Percentiles rank a stretch among this genome's conserved stretches.
Evolutionary conservation across 352 stramenopile genomes (phyloP).

Genomic region (Globisporangium recalcitrans): DNA sequence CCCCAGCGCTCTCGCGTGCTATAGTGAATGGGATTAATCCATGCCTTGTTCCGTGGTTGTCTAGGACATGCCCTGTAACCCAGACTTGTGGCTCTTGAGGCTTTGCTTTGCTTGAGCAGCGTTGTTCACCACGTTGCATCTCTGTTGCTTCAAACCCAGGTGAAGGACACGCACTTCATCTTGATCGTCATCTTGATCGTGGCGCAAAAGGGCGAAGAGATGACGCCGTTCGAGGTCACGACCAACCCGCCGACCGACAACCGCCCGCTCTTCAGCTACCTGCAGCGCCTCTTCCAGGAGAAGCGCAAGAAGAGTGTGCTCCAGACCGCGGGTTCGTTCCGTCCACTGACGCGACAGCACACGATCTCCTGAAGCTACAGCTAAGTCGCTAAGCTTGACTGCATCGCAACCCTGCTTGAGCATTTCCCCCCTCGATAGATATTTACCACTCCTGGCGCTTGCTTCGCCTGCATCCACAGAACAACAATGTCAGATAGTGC

Average conservation of each 20-base stretch:
- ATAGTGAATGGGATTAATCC: too few relatives aligned
- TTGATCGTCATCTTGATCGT: slow-evolving; percentile 38
- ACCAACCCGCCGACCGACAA: slow-evolving; percentile 24
- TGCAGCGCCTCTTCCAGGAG: slow-evolving; percentile 24
- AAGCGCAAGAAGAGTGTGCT: slow-evolving; percentile 20
- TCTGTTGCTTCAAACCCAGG: slow-evolving; percentile 10
- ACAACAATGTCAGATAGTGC: background rate
- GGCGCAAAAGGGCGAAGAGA: slow-evolving; percentile 22
- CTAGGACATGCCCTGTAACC: slow-evolving; percentile 15
- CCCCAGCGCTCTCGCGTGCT: too few relatives aligned
- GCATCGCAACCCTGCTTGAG: background rate
- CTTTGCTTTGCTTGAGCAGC: background rate
- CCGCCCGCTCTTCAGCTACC: slow-evolving; percentile 17
- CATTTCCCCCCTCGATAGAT: background rate
- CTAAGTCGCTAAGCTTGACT: background rate
- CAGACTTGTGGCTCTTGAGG: background rate
- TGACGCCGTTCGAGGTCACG: slow-evolving; percentile 29
- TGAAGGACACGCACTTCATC: slow-evolving; percentile 32
- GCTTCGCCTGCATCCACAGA: background rate
- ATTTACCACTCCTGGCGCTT: background rate
- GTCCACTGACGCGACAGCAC: slow-evolving; percentile 11
- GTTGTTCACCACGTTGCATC: background rate
- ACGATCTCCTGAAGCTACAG: background rate
- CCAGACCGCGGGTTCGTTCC: background rate
- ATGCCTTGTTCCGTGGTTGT: background rate